Base-by-base conservation (phyloP, 1,284 basidiomycete species). In the Porogramme epimiltina region DNA sequence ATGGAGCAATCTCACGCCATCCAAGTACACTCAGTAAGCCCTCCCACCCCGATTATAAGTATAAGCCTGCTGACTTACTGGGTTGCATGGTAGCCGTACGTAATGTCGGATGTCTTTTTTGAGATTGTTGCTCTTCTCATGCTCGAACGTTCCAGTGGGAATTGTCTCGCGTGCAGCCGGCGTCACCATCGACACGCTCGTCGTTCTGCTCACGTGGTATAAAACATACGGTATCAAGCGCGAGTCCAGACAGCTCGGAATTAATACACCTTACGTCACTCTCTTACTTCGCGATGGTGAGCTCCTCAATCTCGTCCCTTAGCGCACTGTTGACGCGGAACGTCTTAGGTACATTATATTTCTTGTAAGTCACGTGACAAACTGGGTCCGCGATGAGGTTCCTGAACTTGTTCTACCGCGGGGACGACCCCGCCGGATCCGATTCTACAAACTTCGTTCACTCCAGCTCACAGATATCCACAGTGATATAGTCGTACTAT, bases 251-350 rank as follows among this genome's bases (percentile, higher is more conserved):
- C 49, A 47, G 11, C n/a, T 61, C 13, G 56, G 56, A 2, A 24
- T 62, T 10, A 25, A 54, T 6, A 52, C 59, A 5, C 59, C 62
- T 4, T 31, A 62, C 1, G 48, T 51, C 0, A 60, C 52, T 0
- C 40, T 65, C 5, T 47, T 65, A 16, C 53, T 62, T 1, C 54
- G 63, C 2, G 63, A 65, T 38, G 63, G 63, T 65, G 40, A 10
- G 25, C 9, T 8, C 10, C 31, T 3, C 4, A 18, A 22, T 5
- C 26, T 39, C 15, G n/a, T n/a, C n/a, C n/a, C n/a, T n/a, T n/a
- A n/a, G n/a, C n/a, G n/a, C 34, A 16, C 19, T 6, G 26, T 15
- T 33, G 15, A 16, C 11, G 18, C 16, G 8, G 8, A 9, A 6
- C 16, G 9, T 4, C 34, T 6, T 37, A 64, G 63, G 63, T 3